These are phyloP conservation scores for Grifola frondosa DNA, from an alignment of 1,284 basidiomycete species.

Conservation along the genomic window DNA sequence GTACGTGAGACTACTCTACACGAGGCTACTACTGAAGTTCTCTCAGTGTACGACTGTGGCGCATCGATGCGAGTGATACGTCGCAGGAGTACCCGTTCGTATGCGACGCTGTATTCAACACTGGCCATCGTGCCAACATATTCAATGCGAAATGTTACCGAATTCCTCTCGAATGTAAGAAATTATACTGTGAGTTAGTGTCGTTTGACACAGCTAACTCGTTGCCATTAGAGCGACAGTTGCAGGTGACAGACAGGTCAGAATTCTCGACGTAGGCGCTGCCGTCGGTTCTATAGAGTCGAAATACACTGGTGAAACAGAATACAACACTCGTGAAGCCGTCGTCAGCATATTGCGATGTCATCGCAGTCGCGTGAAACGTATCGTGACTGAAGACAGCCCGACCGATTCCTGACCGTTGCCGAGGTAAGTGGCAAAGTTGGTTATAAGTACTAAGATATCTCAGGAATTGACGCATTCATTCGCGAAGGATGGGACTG, in stretches of 20 bases:
- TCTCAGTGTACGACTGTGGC: constrained; percentile 68
- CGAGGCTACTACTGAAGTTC: constrained; percentile 3
- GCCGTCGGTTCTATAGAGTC: constrained; percentile 42
- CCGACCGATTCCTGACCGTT: constrained; percentile 82
- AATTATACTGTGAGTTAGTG: no score
- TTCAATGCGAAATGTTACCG: constrained; percentile 85
- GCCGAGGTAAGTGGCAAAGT: constrained; percentile 58
- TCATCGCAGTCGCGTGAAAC: constrained; percentile 71
- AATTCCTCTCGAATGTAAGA: constrained; percentile 66
- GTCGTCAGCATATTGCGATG: constrained; percentile 62
- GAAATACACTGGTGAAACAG: constrained; percentile 32
- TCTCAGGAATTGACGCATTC: no score
- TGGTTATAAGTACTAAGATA: background rate
- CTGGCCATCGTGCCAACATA: constrained; percentile 85
- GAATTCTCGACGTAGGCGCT: constrained; percentile 77
- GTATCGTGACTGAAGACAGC: constrained; percentile 81
- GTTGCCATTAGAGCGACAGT: constrained; percentile 57
- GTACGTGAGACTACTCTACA: constrained; percentile 43
- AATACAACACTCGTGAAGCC: constrained; percentile 45
- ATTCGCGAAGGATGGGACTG: constrained; percentile 56
- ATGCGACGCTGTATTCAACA: constrained; percentile 64
- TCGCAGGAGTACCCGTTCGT: constrained; percentile 55
- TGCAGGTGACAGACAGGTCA: constrained; percentile 78
- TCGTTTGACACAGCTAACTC: constrained; percentile 3
- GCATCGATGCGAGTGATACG: constrained; percentile 43